Conservation (phyloP, 441 rosid species). For the Pelargonium myrrhifolium region DNA sequence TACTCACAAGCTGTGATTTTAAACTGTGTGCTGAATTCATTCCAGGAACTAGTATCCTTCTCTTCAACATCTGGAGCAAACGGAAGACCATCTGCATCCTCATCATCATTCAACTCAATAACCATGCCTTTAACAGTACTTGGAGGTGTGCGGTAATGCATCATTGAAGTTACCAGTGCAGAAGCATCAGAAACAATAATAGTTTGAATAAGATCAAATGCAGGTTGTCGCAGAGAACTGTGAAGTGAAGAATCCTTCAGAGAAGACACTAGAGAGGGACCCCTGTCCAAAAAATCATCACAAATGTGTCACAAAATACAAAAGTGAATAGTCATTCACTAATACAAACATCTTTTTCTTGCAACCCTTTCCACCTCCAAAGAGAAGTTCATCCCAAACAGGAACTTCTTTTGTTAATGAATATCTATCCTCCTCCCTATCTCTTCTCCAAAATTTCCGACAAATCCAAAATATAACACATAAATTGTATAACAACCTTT, state of each 20-base stretch:
- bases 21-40: conserved; percentile 59
- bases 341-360: conserved; percentile 14
- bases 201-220: conserved; percentile 80
- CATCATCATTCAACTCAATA: conserved; percentile 35
- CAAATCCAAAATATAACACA: conserved; percentile 2
- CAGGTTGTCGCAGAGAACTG: conserved; percentile 87
- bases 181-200: conserved; percentile 90
- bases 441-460: not conserved
- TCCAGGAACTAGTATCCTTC: conserved; percentile 56
- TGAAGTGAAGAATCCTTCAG: conserved; percentile 89
- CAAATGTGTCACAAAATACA: conserved; percentile 21
- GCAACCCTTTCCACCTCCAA: not conserved
- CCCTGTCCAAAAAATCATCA: conserved; percentile 51
- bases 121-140: conserved; percentile 24
- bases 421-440: conserved; percentile 5
- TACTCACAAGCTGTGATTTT: conserved; percentile 50
- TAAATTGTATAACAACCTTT: not conserved
- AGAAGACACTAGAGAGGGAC: conserved; percentile 82
- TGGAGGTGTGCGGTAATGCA: conserved; percentile 28
- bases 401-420: not conserved
- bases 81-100: conserved; percentile 35
- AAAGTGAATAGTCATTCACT: conserved; percentile 5
- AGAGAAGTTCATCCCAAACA: not conserved
- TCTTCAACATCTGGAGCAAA: conserved; percentile 39
- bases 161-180: conserved; percentile 53